phyloP scores from a whole-genome alignment of 257 asterid species.

The Vinca minor region DNA sequence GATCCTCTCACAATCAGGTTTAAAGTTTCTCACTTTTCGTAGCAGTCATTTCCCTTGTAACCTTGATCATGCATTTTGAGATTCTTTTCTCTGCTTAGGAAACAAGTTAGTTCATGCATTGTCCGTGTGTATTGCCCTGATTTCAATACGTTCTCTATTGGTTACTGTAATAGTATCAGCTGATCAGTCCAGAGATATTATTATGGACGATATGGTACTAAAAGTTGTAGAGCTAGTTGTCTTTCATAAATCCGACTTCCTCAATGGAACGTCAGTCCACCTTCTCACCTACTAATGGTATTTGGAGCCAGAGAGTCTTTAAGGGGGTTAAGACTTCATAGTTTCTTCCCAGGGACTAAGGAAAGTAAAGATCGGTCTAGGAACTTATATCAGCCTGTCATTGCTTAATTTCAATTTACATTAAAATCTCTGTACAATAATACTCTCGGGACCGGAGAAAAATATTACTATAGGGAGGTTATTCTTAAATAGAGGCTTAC shows the following conservation, averaged over 20 bases:
- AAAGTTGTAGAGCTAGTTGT: too few species aligned
- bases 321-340: too few species aligned
- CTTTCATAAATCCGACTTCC: too few species aligned
- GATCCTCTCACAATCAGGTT: conserved; percentile 74
- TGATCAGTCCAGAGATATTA: background rate
- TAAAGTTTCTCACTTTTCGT: conserved; percentile 7
- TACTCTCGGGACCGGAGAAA: too few species aligned
- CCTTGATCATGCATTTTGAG: conserved; percentile 1
- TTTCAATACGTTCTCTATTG: background rate
- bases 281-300: too few species aligned
- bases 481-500: too few species aligned
- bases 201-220: background rate
- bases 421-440: too few species aligned
- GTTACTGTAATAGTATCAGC: background rate
- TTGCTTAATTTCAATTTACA: background rate
- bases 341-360: too few species aligned
- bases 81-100: background rate
- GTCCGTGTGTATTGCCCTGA: background rate
- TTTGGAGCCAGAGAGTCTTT: too few species aligned
- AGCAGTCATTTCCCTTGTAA: background rate
- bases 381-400: background rate
- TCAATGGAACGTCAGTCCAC: too few species aligned
- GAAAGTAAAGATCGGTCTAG: background rate
- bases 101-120: background rate
- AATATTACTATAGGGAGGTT: too few species aligned